Percentiles rank a stretch among this genome's conserved stretches.
Conservation (phyloP, 768 basidiomycete genomes). For the Xerocomellus dryophilus region DNA sequence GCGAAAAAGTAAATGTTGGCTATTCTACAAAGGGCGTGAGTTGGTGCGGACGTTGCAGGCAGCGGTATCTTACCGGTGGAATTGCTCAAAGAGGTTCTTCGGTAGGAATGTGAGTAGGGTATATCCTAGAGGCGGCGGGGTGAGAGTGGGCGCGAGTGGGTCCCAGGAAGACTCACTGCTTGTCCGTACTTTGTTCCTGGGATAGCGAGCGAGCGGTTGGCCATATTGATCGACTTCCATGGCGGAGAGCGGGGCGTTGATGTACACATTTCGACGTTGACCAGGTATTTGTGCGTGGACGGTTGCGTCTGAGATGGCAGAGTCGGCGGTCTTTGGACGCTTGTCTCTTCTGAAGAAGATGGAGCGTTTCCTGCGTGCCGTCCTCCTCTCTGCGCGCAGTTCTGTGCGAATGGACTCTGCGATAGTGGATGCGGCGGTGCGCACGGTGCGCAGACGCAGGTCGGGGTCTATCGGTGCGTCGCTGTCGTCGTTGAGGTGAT, state of each 20-base stretch:
- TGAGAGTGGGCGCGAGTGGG: neutral
- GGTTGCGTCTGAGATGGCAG: conserved; percentile 30
- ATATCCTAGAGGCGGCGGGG: conserved; percentile 58
- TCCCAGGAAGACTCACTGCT: conserved; percentile 60
- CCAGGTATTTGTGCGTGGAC: conserved; percentile 41
- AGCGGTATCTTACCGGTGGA: conserved; percentile 59
- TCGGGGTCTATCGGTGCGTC: conserved; percentile 78
- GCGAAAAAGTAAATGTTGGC: conserved; percentile 92
- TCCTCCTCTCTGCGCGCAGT: conserved; percentile 54
- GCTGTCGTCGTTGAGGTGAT: conserved; percentile 53
- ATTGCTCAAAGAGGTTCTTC: conserved; percentile 94
- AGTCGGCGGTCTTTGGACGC: conserved; percentile 32
- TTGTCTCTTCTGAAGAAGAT: conserved; percentile 61
- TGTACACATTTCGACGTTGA: conserved; percentile 69
- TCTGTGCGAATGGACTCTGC: conserved; percentile 84
- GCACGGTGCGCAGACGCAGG: conserved; percentile 85
- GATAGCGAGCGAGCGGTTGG: conserved; percentile 78
- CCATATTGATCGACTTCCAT: conserved; percentile 66
- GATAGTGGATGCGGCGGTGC: conserved; percentile 87
- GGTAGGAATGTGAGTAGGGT: conserved; percentile 88
- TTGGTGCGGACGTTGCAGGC: neutral
- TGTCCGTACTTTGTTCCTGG: conserved; percentile 90
- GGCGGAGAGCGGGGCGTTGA: conserved; percentile 67
- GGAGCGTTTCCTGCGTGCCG: conserved; percentile 46
- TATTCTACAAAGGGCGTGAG: conserved; percentile 43